These are phyloP conservation scores for Candida mesenterica DNA, from an alignment of 1,139 yeast genomes.

Conservation along the genomic window DNA sequence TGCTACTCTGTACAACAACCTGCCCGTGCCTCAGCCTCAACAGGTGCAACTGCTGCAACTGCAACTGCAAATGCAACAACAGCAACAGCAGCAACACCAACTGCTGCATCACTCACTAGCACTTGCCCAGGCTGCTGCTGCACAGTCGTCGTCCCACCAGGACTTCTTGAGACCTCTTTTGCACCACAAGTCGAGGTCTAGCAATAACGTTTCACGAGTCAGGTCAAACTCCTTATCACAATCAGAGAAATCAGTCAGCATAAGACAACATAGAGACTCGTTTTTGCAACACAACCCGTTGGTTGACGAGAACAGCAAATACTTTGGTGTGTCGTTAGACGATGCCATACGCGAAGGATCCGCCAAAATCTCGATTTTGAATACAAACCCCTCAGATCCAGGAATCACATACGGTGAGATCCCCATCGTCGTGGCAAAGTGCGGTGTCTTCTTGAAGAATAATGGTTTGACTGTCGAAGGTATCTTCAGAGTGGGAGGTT, in stretches of 20 bases:
- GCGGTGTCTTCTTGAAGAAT: slow-evolving; percentile 81
- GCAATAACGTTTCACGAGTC: slow-evolving; percentile 45
- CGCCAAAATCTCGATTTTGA: slow-evolving; percentile 67
- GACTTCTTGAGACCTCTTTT: slow-evolving; percentile 48
- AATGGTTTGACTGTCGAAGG: slow-evolving; percentile 83
- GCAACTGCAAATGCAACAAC: neutral
- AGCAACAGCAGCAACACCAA: neutral
- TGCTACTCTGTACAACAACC: slow-evolving; percentile 9
- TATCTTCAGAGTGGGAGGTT: slow-evolving; percentile 90
- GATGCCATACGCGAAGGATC: slow-evolving; percentile 72
- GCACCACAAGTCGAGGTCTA: slow-evolving; percentile 50
- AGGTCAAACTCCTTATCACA: slow-evolving; percentile 38
- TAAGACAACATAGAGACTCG: slow-evolving; percentile 57
- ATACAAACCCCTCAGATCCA: slow-evolving; percentile 45
- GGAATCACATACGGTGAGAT: slow-evolving; percentile 72
- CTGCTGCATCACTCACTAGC: neutral
- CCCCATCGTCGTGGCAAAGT: slow-evolving; percentile 91
- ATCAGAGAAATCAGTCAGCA: slow-evolving; percentile 31
- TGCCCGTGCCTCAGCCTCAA: slow-evolving; percentile 12
- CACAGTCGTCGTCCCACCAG: neutral
- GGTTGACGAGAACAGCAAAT: slow-evolving; percentile 50
- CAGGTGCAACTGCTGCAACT: neutral
- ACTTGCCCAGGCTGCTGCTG: neutral
- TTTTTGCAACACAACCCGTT: slow-evolving; percentile 47
- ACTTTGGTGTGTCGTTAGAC: slow-evolving; percentile 83